Evolutionary conservation across 306 rosid species (phyloP).

Genomic region (Dicorynia guianensis): DNA sequence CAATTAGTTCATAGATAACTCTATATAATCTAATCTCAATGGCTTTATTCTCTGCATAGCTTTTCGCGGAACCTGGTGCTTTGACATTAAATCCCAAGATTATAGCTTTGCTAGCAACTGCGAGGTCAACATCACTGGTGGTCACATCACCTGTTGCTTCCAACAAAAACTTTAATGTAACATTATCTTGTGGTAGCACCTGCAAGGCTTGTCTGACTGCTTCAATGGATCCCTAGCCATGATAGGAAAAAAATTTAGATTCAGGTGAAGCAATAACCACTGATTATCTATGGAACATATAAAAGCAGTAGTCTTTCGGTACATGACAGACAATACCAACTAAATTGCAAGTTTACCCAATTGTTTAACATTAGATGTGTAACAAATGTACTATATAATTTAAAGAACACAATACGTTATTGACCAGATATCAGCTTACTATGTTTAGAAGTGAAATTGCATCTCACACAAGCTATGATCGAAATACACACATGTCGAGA

Average conservation of each 20-base stretch:
- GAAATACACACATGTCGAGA: background rate
- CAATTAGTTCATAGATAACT: slow-evolving; percentile 93
- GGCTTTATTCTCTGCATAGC: slow-evolving; percentile 81
- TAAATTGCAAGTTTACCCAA: slow-evolving; percentile 6
- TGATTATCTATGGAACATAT: slow-evolving; percentile 35
- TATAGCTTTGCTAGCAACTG: slow-evolving; percentile 86
- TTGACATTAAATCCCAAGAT: slow-evolving; percentile 86
- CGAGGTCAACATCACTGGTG: slow-evolving; percentile 95
- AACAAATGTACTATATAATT: slow-evolving; percentile 28
- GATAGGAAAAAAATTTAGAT: slow-evolving; percentile 33
- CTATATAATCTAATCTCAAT: slow-evolving; percentile 90
- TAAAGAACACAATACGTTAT: slow-evolving; percentile 1
- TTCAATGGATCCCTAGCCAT: slow-evolving; percentile 88
- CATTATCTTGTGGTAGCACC: slow-evolving; percentile 90
- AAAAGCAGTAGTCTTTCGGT: background rate
- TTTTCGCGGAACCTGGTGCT: slow-evolving; percentile 85
- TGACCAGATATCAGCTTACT: background rate
- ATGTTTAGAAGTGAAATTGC: background rate
- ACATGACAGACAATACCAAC: slow-evolving; percentile 26
- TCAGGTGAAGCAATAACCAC: slow-evolving; percentile 33
- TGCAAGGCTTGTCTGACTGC: slow-evolving; percentile 93
- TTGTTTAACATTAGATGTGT: slow-evolving; percentile 6
- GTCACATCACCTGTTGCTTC: slow-evolving; percentile 91
- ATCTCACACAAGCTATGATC: slow-evolving; percentile 12
- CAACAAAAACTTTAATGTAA: slow-evolving; percentile 88